These are phyloP conservation scores for Porogramme epimiltina DNA, from an alignment of 1,284 basidiomycete species.

Conservation along the genomic window DNA sequence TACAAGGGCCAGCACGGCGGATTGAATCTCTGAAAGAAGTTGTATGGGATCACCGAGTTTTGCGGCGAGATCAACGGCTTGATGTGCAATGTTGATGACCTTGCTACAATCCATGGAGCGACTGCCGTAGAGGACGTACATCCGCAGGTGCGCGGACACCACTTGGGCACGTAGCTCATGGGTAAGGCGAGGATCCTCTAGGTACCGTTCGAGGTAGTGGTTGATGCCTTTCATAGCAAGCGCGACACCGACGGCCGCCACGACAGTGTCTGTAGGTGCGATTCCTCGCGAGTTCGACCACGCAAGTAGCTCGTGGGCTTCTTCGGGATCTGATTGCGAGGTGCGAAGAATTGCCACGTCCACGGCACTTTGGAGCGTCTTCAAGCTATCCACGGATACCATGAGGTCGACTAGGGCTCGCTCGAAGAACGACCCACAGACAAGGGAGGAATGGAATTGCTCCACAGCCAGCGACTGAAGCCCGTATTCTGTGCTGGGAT, in stretches of 20 bases:
- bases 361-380: constrained; percentile 11
- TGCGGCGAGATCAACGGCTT: background rate
- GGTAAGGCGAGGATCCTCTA: constrained; percentile 10
- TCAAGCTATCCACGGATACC: constrained; percentile 8
- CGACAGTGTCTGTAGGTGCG: constrained; percentile 2
- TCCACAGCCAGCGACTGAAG: constrained; percentile 16
- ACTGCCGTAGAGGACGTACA: constrained; percentile 10
- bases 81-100: background rate
- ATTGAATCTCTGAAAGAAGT: background rate
- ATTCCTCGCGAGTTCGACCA: constrained; percentile 14
- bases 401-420: constrained; percentile 18
- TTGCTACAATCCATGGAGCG: constrained; percentile 9
- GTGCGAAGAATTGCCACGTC: constrained; percentile 12
- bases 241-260: constrained; percentile 11
- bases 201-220: constrained; percentile 15
- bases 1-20: constrained; percentile 9
- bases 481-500: background rate
- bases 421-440: constrained; percentile 18
- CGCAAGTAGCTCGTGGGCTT: constrained; percentile 16
- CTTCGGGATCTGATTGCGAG: constrained; percentile 9
- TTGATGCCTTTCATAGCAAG: constrained; percentile 15
- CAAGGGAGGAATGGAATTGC: constrained; percentile 18
- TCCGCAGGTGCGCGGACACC: constrained; percentile 7
- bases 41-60: background rate
- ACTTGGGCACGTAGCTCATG: constrained; percentile 14